A percentile compares a stretch with the other conserved stretches of the same genome.
Conservation (phyloP, 1,284 basidiomycete genomes). For the Malassezia restricta region DNA sequence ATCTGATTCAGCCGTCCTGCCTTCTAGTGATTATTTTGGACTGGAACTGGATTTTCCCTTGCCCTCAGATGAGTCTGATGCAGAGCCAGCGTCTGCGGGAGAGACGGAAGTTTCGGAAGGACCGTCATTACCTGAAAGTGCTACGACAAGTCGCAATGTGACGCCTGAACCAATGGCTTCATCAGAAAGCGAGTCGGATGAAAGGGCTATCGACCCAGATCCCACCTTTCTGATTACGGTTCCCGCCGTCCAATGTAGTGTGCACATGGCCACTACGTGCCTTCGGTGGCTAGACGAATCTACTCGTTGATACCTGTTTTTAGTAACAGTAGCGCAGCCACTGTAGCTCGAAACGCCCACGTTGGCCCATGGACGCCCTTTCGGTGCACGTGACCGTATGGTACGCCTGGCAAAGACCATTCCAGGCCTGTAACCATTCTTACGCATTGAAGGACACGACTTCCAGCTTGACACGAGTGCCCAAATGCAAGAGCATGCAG, state of each 20-base stretch:
- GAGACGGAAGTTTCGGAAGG: not conserved
- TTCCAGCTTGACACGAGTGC: too few relatives aligned
- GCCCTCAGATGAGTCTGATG: not conserved
- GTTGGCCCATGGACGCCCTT: too few relatives aligned
- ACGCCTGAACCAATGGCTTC: not conserved
- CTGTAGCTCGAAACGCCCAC: too few relatives aligned
- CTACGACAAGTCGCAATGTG: not conserved
- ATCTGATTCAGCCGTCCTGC: not conserved
- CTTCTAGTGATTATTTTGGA: conserved; percentile 3
- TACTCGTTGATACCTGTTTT: too few relatives aligned
- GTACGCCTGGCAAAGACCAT: too few relatives aligned
- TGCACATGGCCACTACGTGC: conserved; percentile 4
- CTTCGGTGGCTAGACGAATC: not conserved
- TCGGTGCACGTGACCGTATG: too few relatives aligned
- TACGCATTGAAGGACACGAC: too few relatives aligned
- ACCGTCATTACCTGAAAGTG: not conserved
- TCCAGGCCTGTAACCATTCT: too few relatives aligned
- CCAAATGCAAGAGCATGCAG: too few relatives aligned
- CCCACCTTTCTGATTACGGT: not conserved
- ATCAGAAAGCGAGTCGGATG: not conserved
- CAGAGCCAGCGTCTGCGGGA: not conserved
- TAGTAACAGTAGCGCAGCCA: too few relatives aligned
- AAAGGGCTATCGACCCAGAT: not conserved
- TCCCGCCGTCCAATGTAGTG: conserved; percentile 1
- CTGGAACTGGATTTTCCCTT: not conserved